Evolutionary conservation across 2,329 filamentous ascomycete genomes (phyloP), one percentile per base, ranked within the genome.

Genomic region (Seiridium unicorne): DNA sequence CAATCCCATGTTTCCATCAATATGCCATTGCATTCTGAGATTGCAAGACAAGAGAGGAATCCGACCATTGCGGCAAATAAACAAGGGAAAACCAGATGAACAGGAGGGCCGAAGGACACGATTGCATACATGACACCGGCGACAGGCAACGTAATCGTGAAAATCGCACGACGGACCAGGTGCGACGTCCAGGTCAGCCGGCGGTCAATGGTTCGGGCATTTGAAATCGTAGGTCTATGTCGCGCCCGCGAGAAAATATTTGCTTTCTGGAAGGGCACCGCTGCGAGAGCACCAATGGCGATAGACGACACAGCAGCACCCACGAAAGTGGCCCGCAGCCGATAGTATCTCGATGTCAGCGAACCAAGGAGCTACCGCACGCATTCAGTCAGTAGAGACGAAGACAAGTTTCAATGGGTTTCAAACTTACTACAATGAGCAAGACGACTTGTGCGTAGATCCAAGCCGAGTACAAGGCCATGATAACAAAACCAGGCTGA

Each of bases 1-100:
- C 87, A 90, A 70, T 93, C 91, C 71, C 89, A 93, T 0, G 87
- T 88, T 69, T 93, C 90, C 90, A 93, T 93, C 70, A 93, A 83
- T 38, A 93, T 76, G 1, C 90, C 89, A 64, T 89, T 85, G 72
- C 90, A 92, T 73, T 93, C 90, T 2, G 90, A 85, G 51, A 92
- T 87, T 1, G 89, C 90, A 8, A 94, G 82, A 56, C 87, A 88
- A 1, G 88, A 89, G 4, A 92, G 76, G 66, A 91, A 91, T 0
- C 89, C 89, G 11, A 92, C 82, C 3, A 86, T 71, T 1, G 82
- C 84, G 0, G 89, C 87, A 65, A 92, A 87, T 2, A 88, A 70
- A 3, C 87, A 86, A 3, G 90, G 90, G 0, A 88, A 76, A n/a
- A 82, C 81, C 59, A 85, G 82, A 57, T 83, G 84, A 31, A 87